Conservation (phyloP, 2,329 filamentous ascomycete species). For the Epichloe gansuensis region DNA sequence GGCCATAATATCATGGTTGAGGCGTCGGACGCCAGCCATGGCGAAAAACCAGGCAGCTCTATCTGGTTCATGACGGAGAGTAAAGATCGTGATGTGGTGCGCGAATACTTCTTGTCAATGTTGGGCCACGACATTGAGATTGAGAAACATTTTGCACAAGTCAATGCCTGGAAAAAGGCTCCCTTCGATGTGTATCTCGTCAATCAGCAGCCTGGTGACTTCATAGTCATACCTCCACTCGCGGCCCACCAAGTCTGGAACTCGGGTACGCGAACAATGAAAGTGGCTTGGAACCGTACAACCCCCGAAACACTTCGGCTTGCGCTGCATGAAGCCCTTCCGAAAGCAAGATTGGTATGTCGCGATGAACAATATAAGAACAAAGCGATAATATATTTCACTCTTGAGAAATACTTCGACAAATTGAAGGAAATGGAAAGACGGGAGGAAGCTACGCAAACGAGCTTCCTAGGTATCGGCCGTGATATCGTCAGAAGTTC, state of each 20-base stretch:
- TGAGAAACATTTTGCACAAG: slow-evolving; percentile 90
- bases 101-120: slow-evolving; percentile 87
- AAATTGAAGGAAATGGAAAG: slow-evolving; percentile 43
- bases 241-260: slow-evolving; percentile 99
- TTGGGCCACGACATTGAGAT: slow-evolving; percentile 94
- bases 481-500: slow-evolving; percentile 30
- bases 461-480: slow-evolving; percentile 35
- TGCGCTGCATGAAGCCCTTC: slow-evolving; percentile 75
- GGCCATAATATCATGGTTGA: slow-evolving; percentile 99
- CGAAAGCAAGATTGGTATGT: slow-evolving; percentile 80
- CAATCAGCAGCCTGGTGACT: slow-evolving; percentile 80
- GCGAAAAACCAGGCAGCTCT: slow-evolving; percentile 74
- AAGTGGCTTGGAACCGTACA: slow-evolving; percentile 94
- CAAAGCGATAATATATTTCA: slow-evolving; percentile 87
- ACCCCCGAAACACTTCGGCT: slow-evolving; percentile 87
- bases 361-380: slow-evolving; percentile 98
- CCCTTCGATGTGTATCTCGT: slow-evolving; percentile 89
- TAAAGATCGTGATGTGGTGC: slow-evolving; percentile 78
- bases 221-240: slow-evolving; percentile 83
- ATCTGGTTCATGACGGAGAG: slow-evolving; percentile 99
- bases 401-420: slow-evolving; percentile 65
- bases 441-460: slow-evolving; percentile 29
- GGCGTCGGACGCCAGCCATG: slow-evolving; percentile 58
- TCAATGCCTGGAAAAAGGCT: slow-evolving; percentile 90
- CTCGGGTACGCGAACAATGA: slow-evolving; percentile 86